phyloP scores from a whole-genome alignment of 2,329 filamentous ascomycete species.

The Arthrobotrys sinensis region DNA sequence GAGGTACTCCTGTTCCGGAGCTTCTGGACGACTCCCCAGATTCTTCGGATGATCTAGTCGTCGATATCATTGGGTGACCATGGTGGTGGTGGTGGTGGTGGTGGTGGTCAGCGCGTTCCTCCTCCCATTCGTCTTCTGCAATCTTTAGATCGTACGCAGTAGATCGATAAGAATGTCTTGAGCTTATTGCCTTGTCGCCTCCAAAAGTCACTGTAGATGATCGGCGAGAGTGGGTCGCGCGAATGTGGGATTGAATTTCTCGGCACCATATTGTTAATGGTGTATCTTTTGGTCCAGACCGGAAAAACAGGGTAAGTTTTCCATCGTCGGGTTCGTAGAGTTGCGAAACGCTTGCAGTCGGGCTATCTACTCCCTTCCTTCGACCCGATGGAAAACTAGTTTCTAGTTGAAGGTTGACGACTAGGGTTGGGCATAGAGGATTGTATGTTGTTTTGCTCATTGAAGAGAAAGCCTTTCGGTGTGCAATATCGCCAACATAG shows the following conservation, averaged over 20 bases:
- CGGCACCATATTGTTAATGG: constrained; percentile 58
- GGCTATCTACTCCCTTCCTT: constrained; percentile 44
- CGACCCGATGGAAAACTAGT: constrained; percentile 1
- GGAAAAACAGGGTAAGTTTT: constrained; percentile 59
- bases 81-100: constrained; percentile 13
- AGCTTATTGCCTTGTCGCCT: constrained; percentile 35
- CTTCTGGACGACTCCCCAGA: constrained; percentile 50
- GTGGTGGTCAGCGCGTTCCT: constrained; percentile 29
- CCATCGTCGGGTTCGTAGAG: constrained; percentile 53
- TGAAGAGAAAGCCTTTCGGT: constrained; percentile 56
- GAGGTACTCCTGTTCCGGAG: constrained; percentile 33
- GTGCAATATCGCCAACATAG: constrained; percentile 60
- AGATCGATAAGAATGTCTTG: constrained; percentile 34
- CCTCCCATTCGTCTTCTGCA: constrained; percentile 60
- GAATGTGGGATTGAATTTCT: constrained; percentile 58
- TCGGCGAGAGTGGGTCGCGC: constrained; percentile 46
- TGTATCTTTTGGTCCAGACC: constrained; percentile 48
- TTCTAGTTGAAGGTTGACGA: constrained; percentile 53
- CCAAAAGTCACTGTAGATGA: constrained; percentile 56
- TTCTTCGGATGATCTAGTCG: constrained; percentile 54
- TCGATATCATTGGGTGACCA: constrained; percentile 26
- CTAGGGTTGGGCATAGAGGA: constrained; percentile 53
- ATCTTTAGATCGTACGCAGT: constrained; percentile 50
- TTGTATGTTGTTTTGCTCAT: constrained; percentile 61
- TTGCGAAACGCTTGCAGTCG: constrained; percentile 43